phyloP scores from a whole-genome alignment of 768 basidiomycete genomes.

The Chlorophyllum brunneum region DNA sequence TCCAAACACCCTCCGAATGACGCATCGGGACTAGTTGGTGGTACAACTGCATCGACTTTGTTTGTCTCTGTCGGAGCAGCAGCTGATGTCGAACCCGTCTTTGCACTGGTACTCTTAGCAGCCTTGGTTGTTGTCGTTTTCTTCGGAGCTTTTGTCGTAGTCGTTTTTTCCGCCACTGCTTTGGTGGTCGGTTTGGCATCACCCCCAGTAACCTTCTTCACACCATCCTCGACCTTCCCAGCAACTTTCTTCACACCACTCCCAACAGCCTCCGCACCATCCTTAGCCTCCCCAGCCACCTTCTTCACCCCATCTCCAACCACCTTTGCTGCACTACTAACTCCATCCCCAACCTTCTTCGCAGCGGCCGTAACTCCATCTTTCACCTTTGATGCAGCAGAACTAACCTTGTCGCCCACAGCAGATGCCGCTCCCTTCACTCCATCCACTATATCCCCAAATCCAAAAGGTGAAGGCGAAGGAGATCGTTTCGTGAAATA shows the following conservation, averaged over 20 bases:
- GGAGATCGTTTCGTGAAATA: constrained; percentile 1
- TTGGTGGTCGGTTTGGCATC: neutral
- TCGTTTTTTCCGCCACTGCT: neutral
- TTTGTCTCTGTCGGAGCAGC: neutral
- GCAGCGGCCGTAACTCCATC: neutral
- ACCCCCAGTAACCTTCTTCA: neutral
- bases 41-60: neutral
- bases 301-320: neutral
- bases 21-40: neutral
- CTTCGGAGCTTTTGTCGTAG: neutral
- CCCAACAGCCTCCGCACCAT: neutral
- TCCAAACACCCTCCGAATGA: constrained; percentile 30
- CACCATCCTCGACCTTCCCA: neutral
- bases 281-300: neutral
- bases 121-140: neutral
- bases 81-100: too few relatives aligned
- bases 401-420: neutral
- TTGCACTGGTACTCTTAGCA: neutral
- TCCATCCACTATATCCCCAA: neutral
- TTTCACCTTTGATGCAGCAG: neutral
- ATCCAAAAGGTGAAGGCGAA: neutral
- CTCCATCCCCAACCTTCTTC: neutral
- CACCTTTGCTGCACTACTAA: neutral
- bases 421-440: neutral
- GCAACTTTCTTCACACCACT: neutral